Evolutionary conservation across 2,329 filamentous ascomycete genomes (phyloP), one percentile per base, ranked within the genome.

Genomic region (Ophiostoma pallidulum): DNA sequence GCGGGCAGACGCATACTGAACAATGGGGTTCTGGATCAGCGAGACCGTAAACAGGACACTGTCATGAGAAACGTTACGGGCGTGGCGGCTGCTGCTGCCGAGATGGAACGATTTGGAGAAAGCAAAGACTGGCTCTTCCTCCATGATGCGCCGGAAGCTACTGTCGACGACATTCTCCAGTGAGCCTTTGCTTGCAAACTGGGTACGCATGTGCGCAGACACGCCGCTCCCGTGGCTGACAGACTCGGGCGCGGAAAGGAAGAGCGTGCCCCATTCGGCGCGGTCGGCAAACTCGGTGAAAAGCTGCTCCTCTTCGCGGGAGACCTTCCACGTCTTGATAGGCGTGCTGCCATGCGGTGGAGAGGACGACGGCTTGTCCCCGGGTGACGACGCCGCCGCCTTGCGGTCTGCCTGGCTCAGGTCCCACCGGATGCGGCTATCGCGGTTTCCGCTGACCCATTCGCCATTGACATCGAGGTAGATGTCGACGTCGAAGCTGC

Each of bases 251-350:
- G 73, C 86, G 19, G 83, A 83, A 60, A 94, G 87, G 63, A 86
- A 77, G 49, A 94, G 64, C 24, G 80, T 83, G 4, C 88, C 88
- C 88, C 88, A 94, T 74, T 94, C 87, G 1, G 84, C 77, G 37
- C 82, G 82, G 57, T 94, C 88, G 37, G 66, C 66, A 47, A 74
- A 74, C 62, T 94, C 88, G 1, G 83, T 86, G 46, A 92, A 76
- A n/a, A 86, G 69, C 60, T 83, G 71, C 62, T 91, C 77, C 7
- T 71, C 61, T 49, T 66, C 66, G 33, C 80, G 72, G 48, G 73
- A 71, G 26, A 86, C 69, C 51, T 71, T 77, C 80, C 81, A 87
- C 1, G 79, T 81, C 66, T 86, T 84, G 50, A 85, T 48, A 32
- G 51, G 32, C 4, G 31, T 22, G 36, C 42, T 19, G 32, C 28